These are phyloP conservation scores for Pelargonium hybrid DNA, from an alignment of 441 rosid genomes.

Conservation along the genomic window DNA sequence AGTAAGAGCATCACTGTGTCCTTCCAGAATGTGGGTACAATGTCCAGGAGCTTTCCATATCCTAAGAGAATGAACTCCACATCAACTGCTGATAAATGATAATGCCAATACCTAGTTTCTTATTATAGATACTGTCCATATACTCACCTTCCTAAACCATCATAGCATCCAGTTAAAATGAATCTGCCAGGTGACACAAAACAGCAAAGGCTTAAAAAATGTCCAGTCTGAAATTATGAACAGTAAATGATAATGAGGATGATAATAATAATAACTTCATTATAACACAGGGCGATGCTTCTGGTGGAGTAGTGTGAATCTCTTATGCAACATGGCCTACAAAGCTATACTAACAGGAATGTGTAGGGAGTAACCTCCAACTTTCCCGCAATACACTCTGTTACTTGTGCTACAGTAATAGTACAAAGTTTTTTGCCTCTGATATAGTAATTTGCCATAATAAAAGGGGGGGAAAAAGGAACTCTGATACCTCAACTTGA, in stretches of 20 bases:
- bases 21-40: conserved; percentile 75
- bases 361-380: not conserved
- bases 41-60: conserved; percentile 66
- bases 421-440: no score
- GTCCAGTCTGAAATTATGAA: not conserved
- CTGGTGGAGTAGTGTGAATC: not conserved
- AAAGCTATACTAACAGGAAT: not conserved
- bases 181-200: conserved; percentile 52
- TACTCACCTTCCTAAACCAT: conserved; percentile 68
- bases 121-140: not conserved
- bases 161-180: conserved; percentile 86
- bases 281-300: not conserved
- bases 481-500: not conserved
- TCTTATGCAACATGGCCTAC: not conserved
- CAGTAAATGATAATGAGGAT: not conserved
- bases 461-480: no score
- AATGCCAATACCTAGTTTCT: conserved; percentile 6
- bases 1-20: conserved; percentile 59
- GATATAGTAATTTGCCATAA: no score
- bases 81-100: not conserved
- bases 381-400: no score
- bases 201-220: conserved; percentile 8
- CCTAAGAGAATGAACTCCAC: conserved; percentile 28
- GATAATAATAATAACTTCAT: not conserved
- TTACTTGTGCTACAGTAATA: no score